Conservation (phyloP, 371 early-diverging fungal genomes). For the Rhizomucor miehei region DNA sequence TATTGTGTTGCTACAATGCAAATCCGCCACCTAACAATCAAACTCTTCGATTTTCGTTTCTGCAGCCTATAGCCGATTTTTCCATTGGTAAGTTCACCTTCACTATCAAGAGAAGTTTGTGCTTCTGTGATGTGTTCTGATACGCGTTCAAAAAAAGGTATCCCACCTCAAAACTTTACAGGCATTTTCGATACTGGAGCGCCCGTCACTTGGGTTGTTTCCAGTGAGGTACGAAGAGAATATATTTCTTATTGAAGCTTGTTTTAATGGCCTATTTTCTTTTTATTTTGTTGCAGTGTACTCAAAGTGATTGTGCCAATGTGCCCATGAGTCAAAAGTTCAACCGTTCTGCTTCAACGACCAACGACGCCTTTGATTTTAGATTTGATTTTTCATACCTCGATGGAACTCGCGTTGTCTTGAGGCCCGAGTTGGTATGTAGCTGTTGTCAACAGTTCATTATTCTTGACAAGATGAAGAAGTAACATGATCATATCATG, state of each 20-base stretch:
- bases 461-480: too few relatives aligned
- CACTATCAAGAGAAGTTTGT: too few relatives aligned
- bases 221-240: slow-evolving; percentile 6
- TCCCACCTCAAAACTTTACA: slow-evolving; percentile 23
- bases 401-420: slow-evolving; percentile 26
- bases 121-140: too few relatives aligned
- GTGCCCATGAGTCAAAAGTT: slow-evolving; percentile 16
- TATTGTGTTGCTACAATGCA: too few relatives aligned
- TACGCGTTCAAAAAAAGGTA: too few relatives aligned
- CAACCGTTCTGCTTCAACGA: slow-evolving; percentile 14
- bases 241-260: slow-evolving; percentile 1
- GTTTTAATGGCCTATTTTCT: too few relatives aligned
- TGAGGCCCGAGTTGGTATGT: slow-evolving; percentile 29
- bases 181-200: slow-evolving; percentile 34
- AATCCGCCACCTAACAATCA: background rate
- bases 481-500: too few relatives aligned
- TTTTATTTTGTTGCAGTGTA: too few relatives aligned
- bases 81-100: slow-evolving; percentile 8
- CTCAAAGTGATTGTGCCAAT: slow-evolving; percentile 12
- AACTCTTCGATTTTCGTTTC: background rate
- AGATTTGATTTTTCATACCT: slow-evolving; percentile 18
- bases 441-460: too few relatives aligned
- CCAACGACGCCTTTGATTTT: slow-evolving; percentile 17
- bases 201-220: slow-evolving; percentile 28
- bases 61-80: slow-evolving; percentile 11